A percentile compares a stretch with the other conserved stretches of the same genome.
phyloP scores from a whole-genome alignment of 1,139 yeast species.

The Suhomyces chickasaworum region DNA sequence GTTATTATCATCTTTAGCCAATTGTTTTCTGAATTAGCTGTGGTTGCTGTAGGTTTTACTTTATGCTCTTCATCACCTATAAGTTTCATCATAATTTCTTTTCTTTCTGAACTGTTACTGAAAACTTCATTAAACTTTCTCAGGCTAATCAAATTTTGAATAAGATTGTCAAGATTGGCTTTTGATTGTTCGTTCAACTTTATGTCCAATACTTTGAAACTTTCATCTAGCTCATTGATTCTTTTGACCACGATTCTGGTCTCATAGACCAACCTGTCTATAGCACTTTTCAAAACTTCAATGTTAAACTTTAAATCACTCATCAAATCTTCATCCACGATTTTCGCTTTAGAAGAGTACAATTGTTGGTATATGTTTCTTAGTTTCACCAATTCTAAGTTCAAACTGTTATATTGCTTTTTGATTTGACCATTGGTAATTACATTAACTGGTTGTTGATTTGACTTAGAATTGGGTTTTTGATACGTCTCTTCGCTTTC shows the following conservation, averaged over 20 bases:
- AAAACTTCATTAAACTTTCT: slow-evolving; percentile 37
- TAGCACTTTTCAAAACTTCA: slow-evolving; percentile 64
- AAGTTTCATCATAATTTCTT: slow-evolving; percentile 30
- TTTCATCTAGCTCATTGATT: slow-evolving; percentile 79
- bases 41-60: not conserved
- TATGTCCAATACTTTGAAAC: slow-evolving; percentile 50
- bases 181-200: slow-evolving; percentile 35
- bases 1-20: slow-evolving; percentile 27
- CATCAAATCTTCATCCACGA: slow-evolving; percentile 36
- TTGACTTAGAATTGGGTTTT: not conserved
- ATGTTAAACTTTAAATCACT: slow-evolving; percentile 50
- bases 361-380: slow-evolving; percentile 34
- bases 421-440: slow-evolving; percentile 23
- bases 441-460: not conserved
- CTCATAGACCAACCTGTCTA: slow-evolving; percentile 81
- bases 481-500: not conserved
- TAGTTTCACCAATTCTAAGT: slow-evolving; percentile 35
- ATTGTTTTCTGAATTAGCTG: slow-evolving; percentile 12
- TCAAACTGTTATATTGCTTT: slow-evolving; percentile 32
- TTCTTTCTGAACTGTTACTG: slow-evolving; percentile 31
- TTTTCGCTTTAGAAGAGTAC: slow-evolving; percentile 30
- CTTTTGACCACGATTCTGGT: slow-evolving; percentile 70
- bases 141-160: slow-evolving; percentile 40
- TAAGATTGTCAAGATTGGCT: slow-evolving; percentile 32
- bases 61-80: slow-evolving; percentile 24